These are phyloP conservation scores for Malassezia japonica DNA, from an alignment of 1,284 basidiomycete species.

Conservation along the genomic window DNA sequence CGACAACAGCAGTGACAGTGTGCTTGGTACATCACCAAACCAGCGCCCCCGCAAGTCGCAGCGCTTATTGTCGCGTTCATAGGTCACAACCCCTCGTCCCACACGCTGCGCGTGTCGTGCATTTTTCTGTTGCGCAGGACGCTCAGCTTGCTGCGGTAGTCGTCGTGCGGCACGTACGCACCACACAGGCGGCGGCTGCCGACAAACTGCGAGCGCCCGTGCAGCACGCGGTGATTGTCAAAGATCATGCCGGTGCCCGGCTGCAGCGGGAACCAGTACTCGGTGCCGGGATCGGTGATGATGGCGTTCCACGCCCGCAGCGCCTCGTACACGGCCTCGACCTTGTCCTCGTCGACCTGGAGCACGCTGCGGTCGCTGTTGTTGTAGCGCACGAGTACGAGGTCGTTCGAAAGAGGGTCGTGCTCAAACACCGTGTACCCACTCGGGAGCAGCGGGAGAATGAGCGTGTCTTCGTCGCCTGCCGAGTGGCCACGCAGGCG, in stretches of 20 bases:
- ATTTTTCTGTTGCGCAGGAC: conserved; percentile 18
- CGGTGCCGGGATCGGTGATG: conserved; percentile 67
- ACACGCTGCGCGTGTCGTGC: conserved; percentile 29
- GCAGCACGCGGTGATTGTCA: conserved; percentile 88
- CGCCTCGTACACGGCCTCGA: conserved; percentile 63
- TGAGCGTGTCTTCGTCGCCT: conserved; percentile 33
- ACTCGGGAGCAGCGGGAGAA: conserved; percentile 24
- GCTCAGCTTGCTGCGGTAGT: conserved; percentile 28
- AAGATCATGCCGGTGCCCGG: conserved; percentile 62
- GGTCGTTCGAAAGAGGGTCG: conserved; percentile 54
- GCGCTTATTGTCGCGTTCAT: neutral
- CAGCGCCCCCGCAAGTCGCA: conserved; percentile 4
- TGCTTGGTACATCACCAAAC: conserved; percentile 7
- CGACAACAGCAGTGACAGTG: neutral
- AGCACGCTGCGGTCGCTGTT: conserved; percentile 66
- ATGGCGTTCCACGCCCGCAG: conserved; percentile 64
- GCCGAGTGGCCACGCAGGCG: conserved; percentile 77
- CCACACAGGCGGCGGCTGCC: conserved; percentile 87
- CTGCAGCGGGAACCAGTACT: conserved; percentile 79
- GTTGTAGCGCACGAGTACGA: conserved; percentile 81
- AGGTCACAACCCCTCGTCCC: conserved; percentile 35
- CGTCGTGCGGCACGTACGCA: conserved; percentile 57
- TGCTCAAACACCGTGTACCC: conserved; percentile 51
- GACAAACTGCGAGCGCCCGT: conserved; percentile 78
- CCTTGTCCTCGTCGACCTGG: conserved; percentile 16